Conservation (phyloP, 345 rosid species). For the Bruguiera sexangula region DNA sequence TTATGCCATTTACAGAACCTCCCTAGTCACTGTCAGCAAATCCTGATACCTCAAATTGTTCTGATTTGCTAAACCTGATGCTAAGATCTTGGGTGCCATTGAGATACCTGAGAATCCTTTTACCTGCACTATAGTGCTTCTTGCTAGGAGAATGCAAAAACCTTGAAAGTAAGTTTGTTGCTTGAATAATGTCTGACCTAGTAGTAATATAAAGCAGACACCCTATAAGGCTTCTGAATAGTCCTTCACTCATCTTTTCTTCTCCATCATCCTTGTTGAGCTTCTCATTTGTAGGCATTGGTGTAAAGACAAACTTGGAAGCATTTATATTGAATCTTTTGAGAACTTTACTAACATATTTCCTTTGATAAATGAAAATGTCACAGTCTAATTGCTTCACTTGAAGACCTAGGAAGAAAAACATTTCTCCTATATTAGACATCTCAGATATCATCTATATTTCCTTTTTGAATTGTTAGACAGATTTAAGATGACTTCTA, state of each 20-base stretch:
- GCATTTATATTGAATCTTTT: not conserved
- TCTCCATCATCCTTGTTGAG: not conserved
- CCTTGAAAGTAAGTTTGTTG: too few relatives aligned
- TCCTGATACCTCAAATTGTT: not conserved
- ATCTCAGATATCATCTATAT: not conserved
- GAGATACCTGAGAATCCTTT: too few relatives aligned
- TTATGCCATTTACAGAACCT: not conserved
- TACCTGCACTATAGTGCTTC: too few relatives aligned
- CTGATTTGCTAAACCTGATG: not conserved
- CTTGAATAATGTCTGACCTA: too few relatives aligned
- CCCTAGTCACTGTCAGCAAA: too few relatives aligned
- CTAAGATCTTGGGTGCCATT: too few relatives aligned
- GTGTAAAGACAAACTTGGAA: not conserved
- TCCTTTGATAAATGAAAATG: too few relatives aligned
- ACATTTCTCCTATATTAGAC: too few relatives aligned
- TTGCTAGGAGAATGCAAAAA: too few relatives aligned
- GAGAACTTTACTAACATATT: not conserved
- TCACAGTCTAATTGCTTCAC: too few relatives aligned
- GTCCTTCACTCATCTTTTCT: not conserved
- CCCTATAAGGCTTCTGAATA: not conserved
- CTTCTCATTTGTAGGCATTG: too few relatives aligned
- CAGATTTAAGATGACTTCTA: not conserved
- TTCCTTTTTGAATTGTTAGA: not conserved
- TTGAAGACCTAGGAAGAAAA: not conserved
- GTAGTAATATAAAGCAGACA: too few relatives aligned